Percentiles rank a stretch among this genome's conserved stretches.
Conservation (phyloP, 2,329 filamentous ascomycete species). For the Hypomyces rosellus region DNA sequence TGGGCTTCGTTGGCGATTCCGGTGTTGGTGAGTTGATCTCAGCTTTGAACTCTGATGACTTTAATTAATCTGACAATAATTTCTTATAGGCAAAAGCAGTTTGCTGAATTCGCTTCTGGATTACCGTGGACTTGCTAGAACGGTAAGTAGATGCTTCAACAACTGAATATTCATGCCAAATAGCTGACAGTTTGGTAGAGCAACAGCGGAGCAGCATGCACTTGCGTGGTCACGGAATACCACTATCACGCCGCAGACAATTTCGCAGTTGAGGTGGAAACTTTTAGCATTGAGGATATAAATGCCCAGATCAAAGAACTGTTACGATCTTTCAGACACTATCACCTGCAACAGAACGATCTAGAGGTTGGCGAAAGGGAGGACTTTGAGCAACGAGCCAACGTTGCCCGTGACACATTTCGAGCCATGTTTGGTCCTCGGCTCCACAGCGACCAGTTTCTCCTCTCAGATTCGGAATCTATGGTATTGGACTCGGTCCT, state of each 20-base stretch:
- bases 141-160: constrained; percentile 27
- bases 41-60: too few species aligned
- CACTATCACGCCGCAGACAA: constrained; percentile 27
- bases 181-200: constrained; percentile 27
- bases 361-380: constrained; percentile 19
- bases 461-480: constrained; percentile 13
- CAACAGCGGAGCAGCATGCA: constrained; percentile 38
- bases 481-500: constrained; percentile 17
- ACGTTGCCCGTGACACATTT: constrained; percentile 32
- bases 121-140: constrained; percentile 29
- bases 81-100: constrained; percentile 39
- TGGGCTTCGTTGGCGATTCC: constrained; percentile 44
- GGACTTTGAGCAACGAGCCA: constrained; percentile 22
- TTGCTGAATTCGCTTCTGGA: constrained; percentile 44
- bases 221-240: constrained; percentile 43
- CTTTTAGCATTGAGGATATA: constrained; percentile 27
- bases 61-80: too few species aligned
- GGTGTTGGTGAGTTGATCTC: constrained; percentile 32
- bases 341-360: constrained; percentile 20
- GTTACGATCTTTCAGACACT: constrained; percentile 32
- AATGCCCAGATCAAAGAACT: constrained; percentile 28
- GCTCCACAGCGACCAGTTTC: constrained; percentile 11
- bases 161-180: not conserved
- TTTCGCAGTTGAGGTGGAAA: constrained; percentile 29
- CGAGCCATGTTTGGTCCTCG: constrained; percentile 28